Conservation (phyloP, 306 rosid genomes). For the Luffa aegyptiaca region DNA sequence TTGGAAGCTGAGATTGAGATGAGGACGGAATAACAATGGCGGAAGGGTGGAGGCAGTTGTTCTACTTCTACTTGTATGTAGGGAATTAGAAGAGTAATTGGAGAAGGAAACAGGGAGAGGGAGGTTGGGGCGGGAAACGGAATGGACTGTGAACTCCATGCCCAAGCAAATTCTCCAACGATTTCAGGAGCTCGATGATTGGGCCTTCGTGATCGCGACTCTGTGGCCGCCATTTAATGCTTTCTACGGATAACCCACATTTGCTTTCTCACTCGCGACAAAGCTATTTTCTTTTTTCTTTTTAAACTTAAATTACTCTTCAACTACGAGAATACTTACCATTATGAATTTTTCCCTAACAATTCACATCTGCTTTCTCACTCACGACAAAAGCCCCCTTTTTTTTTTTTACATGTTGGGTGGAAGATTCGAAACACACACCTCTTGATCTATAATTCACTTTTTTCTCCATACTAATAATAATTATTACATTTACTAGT, state of each 20-base stretch:
- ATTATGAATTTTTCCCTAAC: too few relatives aligned
- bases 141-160: slow-evolving; percentile 45
- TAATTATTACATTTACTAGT: too few relatives aligned
- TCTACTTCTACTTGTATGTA: neutral
- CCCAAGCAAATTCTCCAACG: neutral
- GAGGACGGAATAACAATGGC: neutral
- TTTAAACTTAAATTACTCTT: too few relatives aligned
- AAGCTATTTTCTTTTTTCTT: too few relatives aligned
- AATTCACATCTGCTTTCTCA: too few relatives aligned
- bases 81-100: slow-evolving; percentile 23
- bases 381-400: too few relatives aligned
- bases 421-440: too few relatives aligned
- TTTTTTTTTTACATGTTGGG: too few relatives aligned
- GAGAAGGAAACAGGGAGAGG: slow-evolving; percentile 21
- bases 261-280: neutral
- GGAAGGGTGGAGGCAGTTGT: neutral
- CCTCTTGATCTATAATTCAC: too few relatives aligned
- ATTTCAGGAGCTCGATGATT: neutral
- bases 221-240: slow-evolving; percentile 51
- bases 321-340: too few relatives aligned
- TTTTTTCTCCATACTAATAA: too few relatives aligned
- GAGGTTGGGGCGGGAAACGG: slow-evolving; percentile 28
- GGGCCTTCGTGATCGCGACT: neutral
- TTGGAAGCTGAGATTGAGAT: slow-evolving; percentile 12
- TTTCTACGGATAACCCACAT: neutral